Conservation (phyloP, 768 basidiomycete species). For the Harrya chromipes region DNA sequence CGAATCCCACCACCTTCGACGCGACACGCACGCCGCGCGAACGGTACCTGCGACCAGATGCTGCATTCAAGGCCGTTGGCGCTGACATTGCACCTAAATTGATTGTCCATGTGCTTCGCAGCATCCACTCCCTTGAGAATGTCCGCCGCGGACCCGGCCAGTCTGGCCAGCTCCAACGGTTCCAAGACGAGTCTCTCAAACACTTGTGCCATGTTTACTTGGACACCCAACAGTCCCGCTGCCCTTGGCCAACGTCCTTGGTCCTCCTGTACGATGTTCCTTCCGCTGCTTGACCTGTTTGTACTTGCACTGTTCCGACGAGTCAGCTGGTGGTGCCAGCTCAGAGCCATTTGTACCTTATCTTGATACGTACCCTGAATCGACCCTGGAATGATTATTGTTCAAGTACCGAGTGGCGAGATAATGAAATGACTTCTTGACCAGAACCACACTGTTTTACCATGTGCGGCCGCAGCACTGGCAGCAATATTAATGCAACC, state of each 20-base stretch:
- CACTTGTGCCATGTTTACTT: constrained; percentile 57
- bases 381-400: not conserved
- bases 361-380: constrained; percentile 1
- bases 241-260: constrained; percentile 69
- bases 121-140: constrained; percentile 55
- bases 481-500: too few species aligned
- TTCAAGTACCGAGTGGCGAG: not conserved
- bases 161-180: constrained; percentile 63
- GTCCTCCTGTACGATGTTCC: constrained; percentile 43
- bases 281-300: constrained; percentile 13
- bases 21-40: constrained; percentile 41
- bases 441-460: constrained; percentile 5
- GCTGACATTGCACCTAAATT: constrained; percentile 57
- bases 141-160: constrained; percentile 65
- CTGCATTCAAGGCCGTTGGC: constrained; percentile 47
- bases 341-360: not conserved
- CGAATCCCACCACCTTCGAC: constrained; percentile 44
- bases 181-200: constrained; percentile 45
- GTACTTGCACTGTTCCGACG: too few species aligned
- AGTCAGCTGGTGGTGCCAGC: not conserved
- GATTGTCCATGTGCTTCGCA: constrained; percentile 60
- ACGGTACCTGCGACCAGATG: constrained; percentile 48
- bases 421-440: not conserved
- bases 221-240: constrained; percentile 43
- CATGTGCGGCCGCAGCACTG: not conserved